These are phyloP conservation scores for grape (Vitis vinifera) DNA, from an alignment of 164 flowering plant species.

Conservation along the genomic window ASM3070453v1 NC_081809.1:3086501-3087000, in stretches of 20 bases:
- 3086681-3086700: background rate
- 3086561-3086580: slow-evolving; percentile 5
- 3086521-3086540: too few species aligned
- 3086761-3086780: too few species aligned
- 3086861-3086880: too few species aligned
- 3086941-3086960: slow-evolving; percentile 10
- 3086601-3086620: slow-evolving; percentile 21
- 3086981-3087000: slow-evolving; percentile 23
- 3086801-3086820: too few species aligned
- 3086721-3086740: too few species aligned
- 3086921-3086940: slow-evolving; percentile 28
- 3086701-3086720: background rate
- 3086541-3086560: background rate
- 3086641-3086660: slow-evolving; percentile 12
- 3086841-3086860: background rate
- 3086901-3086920: slow-evolving; percentile 18
- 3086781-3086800: too few species aligned
- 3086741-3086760: too few species aligned
- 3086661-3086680: background rate
- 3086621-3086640: slow-evolving; percentile 11
- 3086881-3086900: background rate
- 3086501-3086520: too few species aligned
- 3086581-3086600: slow-evolving; percentile 9
- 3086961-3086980: slow-evolving; percentile 25
- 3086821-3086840: too few species aligned